Percentiles rank a stretch among this genome's conserved stretches.
Evolutionary conservation across 179 eudicot species (phyloP).

Genomic region (Gypsophila paniculata): DNA sequence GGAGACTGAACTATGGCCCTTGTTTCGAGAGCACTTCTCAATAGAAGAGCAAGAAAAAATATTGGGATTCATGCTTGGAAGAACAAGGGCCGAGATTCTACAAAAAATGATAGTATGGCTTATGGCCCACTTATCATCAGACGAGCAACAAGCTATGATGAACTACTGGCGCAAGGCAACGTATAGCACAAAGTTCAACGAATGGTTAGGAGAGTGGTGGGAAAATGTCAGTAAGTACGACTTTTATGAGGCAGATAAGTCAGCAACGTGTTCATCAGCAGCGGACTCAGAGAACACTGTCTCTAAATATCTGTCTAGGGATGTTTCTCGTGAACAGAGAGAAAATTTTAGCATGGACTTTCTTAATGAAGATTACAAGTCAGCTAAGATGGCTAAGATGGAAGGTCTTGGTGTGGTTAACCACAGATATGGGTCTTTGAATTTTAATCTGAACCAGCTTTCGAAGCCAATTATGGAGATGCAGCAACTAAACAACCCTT

Average conservation of each 20-base stretch:
- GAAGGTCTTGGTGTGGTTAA: conserved; percentile 28
- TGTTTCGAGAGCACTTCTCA: conserved; percentile 63
- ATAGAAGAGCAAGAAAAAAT: conserved; percentile 81
- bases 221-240: conserved; percentile 43
- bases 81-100: conserved; percentile 66
- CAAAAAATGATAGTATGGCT: conserved; percentile 89
- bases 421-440: conserved; percentile 25
- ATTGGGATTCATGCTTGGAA: conserved; percentile 78
- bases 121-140: conserved; percentile 56
- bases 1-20: conserved; percentile 81
- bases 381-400: conserved; percentile 27
- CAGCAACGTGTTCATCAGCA: conserved; percentile 31
- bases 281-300: conserved; percentile 40
- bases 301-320: conserved; percentile 32
- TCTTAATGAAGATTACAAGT: conserved; percentile 21
- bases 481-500: conserved; percentile 33
- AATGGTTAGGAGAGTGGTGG: conserved; percentile 97
- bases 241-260: conserved; percentile 34
- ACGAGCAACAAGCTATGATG: conserved; percentile 66
- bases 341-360: conserved; percentile 16
- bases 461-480: conserved; percentile 28
- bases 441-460: conserved; percentile 25
- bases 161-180: conserved; percentile 69
- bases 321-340: conserved; percentile 25
- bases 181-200: conserved; percentile 66